Evolutionary conservation across 768 basidiomycete species (phyloP), one percentile per base, ranked within the genome.

Genomic region (Amanita thiersii): DNA sequence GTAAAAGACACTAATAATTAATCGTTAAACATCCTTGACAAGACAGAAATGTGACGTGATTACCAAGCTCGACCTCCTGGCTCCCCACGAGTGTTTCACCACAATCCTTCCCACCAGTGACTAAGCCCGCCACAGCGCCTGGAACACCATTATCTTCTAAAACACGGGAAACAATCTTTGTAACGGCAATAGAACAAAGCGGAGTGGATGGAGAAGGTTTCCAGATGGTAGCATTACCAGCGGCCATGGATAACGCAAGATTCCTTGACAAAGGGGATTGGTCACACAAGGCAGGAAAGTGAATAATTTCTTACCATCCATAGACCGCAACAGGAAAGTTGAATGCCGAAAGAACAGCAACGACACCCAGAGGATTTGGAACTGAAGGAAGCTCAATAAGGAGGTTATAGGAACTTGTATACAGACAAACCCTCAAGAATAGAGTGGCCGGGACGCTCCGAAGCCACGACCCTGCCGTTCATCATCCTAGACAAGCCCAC

Each of bases 251-350:
- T 17, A 97, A 70, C 2, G 90, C 76, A 37, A 94, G 65, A 60
- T 97, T 97, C 92, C 92, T 91, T 53, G 44, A 25, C 33, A 49
- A 17, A 15, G 5, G 34, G 21, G 37, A 30, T 19, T 20, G 18
- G n/a, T 29, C 26, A 37, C 14, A 12, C 39, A 30, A 46, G 28
- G 11, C 11, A 30, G 17, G 26, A 33, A 43, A 43, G 21, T 20
- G 1, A 17, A 37, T 44, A 37, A 40, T 19, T 15, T 52, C 66
- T 29, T 60, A 83, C 88, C 89, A 92, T 49, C 89, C 89, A 59
- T 88, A 90, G 32, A 93, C 89, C 24, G 91, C 91, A 31, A 89
- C 81, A 7, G 94, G 94, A 57, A 97, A 98, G 60, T 98, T 98
- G 70, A 96, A 97, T 0, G 94, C 94, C 15, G 88, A 84, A 39